Evolutionary conservation across 1,139 yeast genomes (phyloP), one percentile per base, ranked within the genome.

Genomic region (Taiozyma onychis): DNA sequence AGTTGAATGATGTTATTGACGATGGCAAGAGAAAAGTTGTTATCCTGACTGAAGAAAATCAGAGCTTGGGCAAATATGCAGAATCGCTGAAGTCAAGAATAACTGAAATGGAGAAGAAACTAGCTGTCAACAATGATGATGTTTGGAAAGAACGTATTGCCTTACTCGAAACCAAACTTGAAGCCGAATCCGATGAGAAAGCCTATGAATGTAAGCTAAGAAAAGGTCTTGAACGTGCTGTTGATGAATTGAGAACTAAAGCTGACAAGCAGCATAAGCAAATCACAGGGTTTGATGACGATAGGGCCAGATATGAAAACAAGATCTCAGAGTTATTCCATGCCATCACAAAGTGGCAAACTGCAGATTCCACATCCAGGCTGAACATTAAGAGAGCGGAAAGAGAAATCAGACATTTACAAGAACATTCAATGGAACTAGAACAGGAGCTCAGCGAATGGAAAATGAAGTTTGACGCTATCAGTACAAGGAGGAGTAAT

Each of bases 361-460:
- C 68, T 30, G 69, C 70, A 21, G 83, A 78, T 51, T 67, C 77
- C 3, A 68, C 71, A 14, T 68, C 75, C 21, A 67, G 69, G 41
- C 59, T 77, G 49, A 67, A 66, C 24, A 65, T 74, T 21, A 73
- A 76, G 47, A 66, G 79, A 42, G 70, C 77, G 0, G 72, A 70
- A 48, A 67, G 83, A 45, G 82, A 78, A 53, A 67, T 75, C 11
- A 67, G 75, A 8, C 83, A 81, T 47, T 68, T 77, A 55, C 78
- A 78, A 56, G 88, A 83, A 55, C 70, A 70, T 45, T 68, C 79
- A 48, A 66, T 81, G 52, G 68, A 77, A 51, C 65, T 85, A 56
- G 90, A 87, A 65, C 79, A 74, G 59, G 95, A 88, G 62, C 67
- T 85, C 18, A 73, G 78, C 46, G 83, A 80, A 52, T 81, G 90